Percentiles rank a stretch among this genome's conserved stretches.
Conservation (phyloP, 352 stramenopile species). For the Aphanomyces astaci region DNA sequence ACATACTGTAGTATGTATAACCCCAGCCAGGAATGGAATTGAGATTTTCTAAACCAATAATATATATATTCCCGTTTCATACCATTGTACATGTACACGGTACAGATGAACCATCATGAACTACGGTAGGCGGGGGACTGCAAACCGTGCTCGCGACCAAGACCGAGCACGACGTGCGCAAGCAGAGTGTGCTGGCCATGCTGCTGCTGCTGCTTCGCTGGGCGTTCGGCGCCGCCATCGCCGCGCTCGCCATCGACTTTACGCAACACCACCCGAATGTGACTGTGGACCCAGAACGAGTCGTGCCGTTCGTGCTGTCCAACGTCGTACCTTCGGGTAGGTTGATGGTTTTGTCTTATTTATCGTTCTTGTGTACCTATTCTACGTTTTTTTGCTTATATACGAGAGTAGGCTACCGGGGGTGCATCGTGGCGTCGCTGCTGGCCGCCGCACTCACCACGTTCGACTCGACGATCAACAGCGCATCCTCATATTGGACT, state of each 20-base stretch:
- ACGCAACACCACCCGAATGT: conserved; percentile 36
- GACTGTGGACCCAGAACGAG: conserved; percentile 58
- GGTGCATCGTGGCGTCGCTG: conserved; percentile 60
- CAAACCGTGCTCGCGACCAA: conserved; percentile 72
- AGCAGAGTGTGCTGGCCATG: conserved; percentile 71
- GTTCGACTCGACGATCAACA: conserved; percentile 77
- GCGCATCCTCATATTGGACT: conserved; percentile 68
- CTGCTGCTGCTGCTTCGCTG: conserved; percentile 58
- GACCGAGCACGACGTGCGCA: conserved; percentile 66
- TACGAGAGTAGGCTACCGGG: conserved; percentile 44
- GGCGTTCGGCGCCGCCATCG: conserved; percentile 67
- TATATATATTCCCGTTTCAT: no score
- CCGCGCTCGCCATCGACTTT: conserved; percentile 63
- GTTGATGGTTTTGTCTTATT: no score
- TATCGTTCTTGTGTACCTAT: no score
- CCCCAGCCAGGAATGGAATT: no score
- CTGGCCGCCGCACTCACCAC: conserved; percentile 66
- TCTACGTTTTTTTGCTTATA: no score
- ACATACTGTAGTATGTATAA: neutral
- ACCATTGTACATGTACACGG: no score
- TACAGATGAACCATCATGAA: no score
- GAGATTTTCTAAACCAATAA: no score
- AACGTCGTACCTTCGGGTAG: conserved; percentile 47
- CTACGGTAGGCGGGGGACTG: conserved; percentile 34
- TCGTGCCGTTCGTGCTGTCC: conserved; percentile 66